Conservation (phyloP, 345 rosid genomes). For the thale cress (Arabidopsis thaliana) region DNA sequence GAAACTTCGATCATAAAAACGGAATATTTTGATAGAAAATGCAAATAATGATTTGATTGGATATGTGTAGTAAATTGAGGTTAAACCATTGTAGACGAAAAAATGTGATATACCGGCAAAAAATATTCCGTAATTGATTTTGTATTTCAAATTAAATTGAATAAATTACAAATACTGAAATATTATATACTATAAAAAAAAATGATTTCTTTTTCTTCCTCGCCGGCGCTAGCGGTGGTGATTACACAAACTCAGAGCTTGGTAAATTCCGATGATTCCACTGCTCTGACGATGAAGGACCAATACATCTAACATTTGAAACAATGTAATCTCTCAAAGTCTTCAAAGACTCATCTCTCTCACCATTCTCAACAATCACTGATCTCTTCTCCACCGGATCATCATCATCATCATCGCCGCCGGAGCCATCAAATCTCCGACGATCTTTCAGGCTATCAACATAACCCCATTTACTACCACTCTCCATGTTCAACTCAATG, state of each 20-base stretch:
- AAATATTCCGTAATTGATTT: background rate
- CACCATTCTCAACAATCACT: slow-evolving; percentile 54
- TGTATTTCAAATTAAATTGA: background rate
- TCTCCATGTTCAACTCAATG: slow-evolving; percentile 88
- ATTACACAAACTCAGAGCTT: slow-evolving; percentile 42
- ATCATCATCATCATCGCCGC: slow-evolving; percentile 58
- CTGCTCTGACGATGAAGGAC: slow-evolving; percentile 35
- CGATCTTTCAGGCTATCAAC: slow-evolving; percentile 30
- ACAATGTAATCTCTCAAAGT: slow-evolving; percentile 66
- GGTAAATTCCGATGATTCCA: slow-evolving; percentile 40
- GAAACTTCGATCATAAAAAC: background rate
- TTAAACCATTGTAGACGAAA: background rate
- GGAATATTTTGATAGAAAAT: background rate
- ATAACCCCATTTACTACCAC: slow-evolving; percentile 83
- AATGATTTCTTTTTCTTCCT: background rate
- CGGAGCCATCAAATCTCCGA: slow-evolving; percentile 29
- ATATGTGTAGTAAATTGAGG: too few relatives aligned
- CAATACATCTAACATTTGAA: slow-evolving; percentile 45
- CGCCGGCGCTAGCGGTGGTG: slow-evolving; percentile 31
- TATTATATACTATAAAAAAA: background rate
- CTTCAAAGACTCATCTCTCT: slow-evolving; percentile 54
- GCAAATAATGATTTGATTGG: too few relatives aligned
- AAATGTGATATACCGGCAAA: background rate
- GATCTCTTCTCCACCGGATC: slow-evolving; percentile 48
- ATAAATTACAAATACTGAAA: slow-evolving; percentile 18